These are phyloP conservation scores for Skeletonema potamos DNA, from an alignment of 108 stramenopile species.

Conservation along the genomic window DNA sequence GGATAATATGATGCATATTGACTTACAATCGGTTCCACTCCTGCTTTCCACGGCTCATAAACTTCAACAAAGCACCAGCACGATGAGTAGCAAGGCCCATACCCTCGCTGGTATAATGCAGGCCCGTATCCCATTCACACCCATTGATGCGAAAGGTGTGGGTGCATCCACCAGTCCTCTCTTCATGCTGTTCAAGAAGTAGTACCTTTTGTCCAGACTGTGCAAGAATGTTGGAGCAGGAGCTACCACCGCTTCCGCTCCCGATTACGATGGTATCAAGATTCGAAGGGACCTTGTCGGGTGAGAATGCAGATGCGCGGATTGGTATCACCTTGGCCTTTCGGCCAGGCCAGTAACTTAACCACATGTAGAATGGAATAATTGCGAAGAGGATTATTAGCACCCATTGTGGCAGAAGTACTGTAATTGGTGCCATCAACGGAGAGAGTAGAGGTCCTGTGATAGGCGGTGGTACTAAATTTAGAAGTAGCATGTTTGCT, in stretches of 20 bases:
- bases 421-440: background rate
- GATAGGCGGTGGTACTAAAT: too few relatives aligned
- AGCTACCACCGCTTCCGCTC: conserved; percentile 64
- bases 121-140: conserved; percentile 61
- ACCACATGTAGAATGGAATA: conserved; percentile 17
- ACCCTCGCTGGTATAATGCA: conserved; percentile 52
- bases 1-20: background rate
- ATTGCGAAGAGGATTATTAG: conserved; percentile 8
- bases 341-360: conserved; percentile 28
- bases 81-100: conserved; percentile 46
- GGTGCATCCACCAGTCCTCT: conserved; percentile 53
- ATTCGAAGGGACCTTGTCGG: conserved; percentile 41
- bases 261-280: conserved; percentile 74
- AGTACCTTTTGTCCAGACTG: conserved; percentile 63
- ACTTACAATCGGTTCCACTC: conserved; percentile 46
- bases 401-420: conserved; percentile 21
- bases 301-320: conserved; percentile 42
- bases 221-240: conserved; percentile 61
- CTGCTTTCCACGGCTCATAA: conserved; percentile 55
- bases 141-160: conserved; percentile 48
- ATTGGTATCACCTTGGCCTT: conserved; percentile 31
- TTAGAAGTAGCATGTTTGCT: too few relatives aligned
- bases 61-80: conserved; percentile 54
- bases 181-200: conserved; percentile 71
- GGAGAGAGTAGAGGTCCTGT: too few relatives aligned